A percentile compares a stretch with the other conserved stretches of the same genome.
Conservation (phyloP, 805 yeast genomes). For the Ogataea pini region DNA sequence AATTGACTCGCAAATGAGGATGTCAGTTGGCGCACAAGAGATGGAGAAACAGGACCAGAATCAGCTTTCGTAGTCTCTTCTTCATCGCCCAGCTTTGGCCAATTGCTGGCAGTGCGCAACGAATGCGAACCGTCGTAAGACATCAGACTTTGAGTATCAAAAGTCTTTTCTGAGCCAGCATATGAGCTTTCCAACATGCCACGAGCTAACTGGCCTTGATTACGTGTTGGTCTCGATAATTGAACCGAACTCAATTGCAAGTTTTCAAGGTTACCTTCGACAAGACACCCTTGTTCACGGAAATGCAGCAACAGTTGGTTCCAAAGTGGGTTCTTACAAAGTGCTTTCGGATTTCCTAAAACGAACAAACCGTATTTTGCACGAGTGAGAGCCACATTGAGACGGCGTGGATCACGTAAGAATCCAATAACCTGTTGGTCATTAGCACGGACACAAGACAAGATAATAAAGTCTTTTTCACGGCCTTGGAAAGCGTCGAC, state of each 20-base stretch:
- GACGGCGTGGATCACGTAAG: constrained; percentile 78
- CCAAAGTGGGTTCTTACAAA: constrained; percentile 76
- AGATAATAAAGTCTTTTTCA: constrained; percentile 52
- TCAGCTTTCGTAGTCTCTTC: neutral
- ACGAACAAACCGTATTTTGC: constrained; percentile 81
- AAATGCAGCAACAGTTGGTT: constrained; percentile 72
- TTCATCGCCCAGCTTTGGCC: constrained; percentile 24
- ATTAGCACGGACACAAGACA: constrained; percentile 66
- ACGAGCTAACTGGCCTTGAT: constrained; percentile 3
- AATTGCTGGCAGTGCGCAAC: constrained; percentile 14
- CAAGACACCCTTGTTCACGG: constrained; percentile 82
- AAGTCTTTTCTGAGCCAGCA: constrained; percentile 28
- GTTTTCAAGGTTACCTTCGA: constrained; percentile 84
- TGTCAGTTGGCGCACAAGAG: constrained; percentile 8
- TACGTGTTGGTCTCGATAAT: constrained; percentile 28
- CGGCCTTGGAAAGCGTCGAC: constrained; percentile 64
- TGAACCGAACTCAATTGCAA: constrained; percentile 72
- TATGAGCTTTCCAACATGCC: constrained; percentile 9
- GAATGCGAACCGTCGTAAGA: constrained; percentile 34
- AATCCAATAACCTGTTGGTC: constrained; percentile 76
- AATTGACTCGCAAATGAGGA: constrained; percentile 18
- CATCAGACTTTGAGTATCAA: constrained; percentile 41
- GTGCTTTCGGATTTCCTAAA: constrained; percentile 80
- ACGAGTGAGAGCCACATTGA: constrained; percentile 87
- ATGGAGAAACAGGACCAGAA: constrained; percentile 9